These are phyloP conservation scores for Pseudozyma tsukubaensis DNA, from an alignment of 1,284 basidiomycete species.

Conservation along the genomic window DNA sequence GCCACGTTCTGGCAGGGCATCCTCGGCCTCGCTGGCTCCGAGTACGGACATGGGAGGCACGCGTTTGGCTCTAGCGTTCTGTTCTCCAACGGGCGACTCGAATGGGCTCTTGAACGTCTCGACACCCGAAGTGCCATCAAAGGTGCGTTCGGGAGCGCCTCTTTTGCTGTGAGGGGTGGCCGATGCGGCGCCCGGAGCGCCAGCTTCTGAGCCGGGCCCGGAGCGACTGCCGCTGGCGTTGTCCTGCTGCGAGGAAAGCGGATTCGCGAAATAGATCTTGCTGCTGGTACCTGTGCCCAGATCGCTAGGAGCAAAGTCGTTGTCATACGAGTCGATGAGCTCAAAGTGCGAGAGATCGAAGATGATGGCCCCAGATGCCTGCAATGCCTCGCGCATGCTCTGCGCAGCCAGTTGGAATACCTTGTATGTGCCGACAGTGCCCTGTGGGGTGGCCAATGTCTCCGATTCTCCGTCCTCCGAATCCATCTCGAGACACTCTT, in stretches of 20 bases:
- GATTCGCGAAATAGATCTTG: conserved; percentile 62
- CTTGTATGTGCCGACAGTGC: conserved; percentile 35
- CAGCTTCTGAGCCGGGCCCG: conserved; percentile 8
- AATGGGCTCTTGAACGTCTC: conserved; percentile 42
- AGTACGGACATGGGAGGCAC: conserved; percentile 64
- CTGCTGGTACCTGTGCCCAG: conserved; percentile 58
- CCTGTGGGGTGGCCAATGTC: conserved; percentile 25
- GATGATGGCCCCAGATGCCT: conserved; percentile 89
- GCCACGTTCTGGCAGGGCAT: conserved; percentile 42
- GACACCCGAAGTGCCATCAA: conserved; percentile 51
- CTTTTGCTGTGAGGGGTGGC: conserved; percentile 15
- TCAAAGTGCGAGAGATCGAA: conserved; percentile 92
- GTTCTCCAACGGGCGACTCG: conserved; percentile 25
- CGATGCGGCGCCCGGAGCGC: conserved; percentile 1
- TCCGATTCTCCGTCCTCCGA: conserved; percentile 64
- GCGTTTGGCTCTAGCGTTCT: conserved; percentile 30
- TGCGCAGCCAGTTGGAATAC: conserved; percentile 76
- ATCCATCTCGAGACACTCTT: conserved; percentile 93
- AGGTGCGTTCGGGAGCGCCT: conserved; percentile 21
- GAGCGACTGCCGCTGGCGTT: background rate
- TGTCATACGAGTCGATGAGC: conserved; percentile 79
- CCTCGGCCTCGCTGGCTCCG: conserved; percentile 53
- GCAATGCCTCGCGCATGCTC: conserved; percentile 86
- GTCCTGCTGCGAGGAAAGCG: conserved; percentile 26
- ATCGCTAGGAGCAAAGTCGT: conserved; percentile 70